phyloP scores from a whole-genome alignment of 352 stramenopile genomes.

The Elongisporangium senticosum region DNA sequence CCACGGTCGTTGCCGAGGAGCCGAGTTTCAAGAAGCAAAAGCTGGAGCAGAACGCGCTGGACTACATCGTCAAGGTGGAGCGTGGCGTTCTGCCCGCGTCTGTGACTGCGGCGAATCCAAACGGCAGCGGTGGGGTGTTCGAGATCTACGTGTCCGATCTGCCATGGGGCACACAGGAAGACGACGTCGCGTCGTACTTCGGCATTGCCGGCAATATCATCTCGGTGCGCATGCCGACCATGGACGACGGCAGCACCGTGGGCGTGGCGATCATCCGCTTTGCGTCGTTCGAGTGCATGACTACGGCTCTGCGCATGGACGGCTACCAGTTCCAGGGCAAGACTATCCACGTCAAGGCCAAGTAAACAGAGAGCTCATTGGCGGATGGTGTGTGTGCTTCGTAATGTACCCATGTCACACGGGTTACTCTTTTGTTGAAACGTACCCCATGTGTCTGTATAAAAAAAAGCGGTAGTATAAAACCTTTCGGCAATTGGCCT shows the following conservation, averaged over 20 bases:
- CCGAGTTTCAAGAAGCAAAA: slow-evolving; percentile 27
- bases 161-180: slow-evolving; percentile 42
- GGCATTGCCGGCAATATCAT: slow-evolving; percentile 38
- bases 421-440: background rate
- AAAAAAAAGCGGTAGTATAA: background rate
- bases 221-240: slow-evolving; percentile 64
- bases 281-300: slow-evolving; percentile 37
- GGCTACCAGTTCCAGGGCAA: slow-evolving; percentile 67
- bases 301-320: slow-evolving; percentile 53
- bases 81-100: slow-evolving; percentile 16
- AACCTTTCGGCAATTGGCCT: background rate
- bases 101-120: slow-evolving; percentile 8
- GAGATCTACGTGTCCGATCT: slow-evolving; percentile 68
- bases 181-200: slow-evolving; percentile 61
- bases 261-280: slow-evolving; percentile 63
- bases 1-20: slow-evolving; percentile 10
- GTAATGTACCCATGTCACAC: background rate
- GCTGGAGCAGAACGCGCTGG: slow-evolving; percentile 14
- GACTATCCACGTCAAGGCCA: slow-evolving; percentile 37
- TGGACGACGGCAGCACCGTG: slow-evolving; percentile 64
- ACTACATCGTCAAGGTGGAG: slow-evolving; percentile 48
- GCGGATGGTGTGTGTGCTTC: background rate
- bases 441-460: background rate
- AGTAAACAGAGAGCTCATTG: background rate
- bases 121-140: slow-evolving; percentile 12